These are phyloP conservation scores for Penstemon barbatus DNA, from an alignment of 257 asterid species.

Conservation along the genomic window DNA sequence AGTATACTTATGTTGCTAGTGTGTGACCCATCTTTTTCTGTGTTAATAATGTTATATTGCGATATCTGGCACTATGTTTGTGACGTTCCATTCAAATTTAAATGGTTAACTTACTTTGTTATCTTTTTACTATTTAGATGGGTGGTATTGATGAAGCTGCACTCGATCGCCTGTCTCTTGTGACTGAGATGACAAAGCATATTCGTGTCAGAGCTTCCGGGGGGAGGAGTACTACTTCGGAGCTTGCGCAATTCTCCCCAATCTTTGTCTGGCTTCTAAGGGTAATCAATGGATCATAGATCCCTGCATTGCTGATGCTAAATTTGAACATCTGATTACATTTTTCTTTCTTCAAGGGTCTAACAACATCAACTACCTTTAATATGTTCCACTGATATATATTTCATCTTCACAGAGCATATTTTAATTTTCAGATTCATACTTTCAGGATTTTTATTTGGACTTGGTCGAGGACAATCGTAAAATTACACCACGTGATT, in stretches of 20 bases:
- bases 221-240: slow-evolving; percentile 78
- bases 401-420: background rate
- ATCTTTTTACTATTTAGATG: slow-evolving; percentile 56
- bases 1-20: background rate
- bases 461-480: slow-evolving; percentile 83
- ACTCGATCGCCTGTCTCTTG: slow-evolving; percentile 95
- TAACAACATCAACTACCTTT: slow-evolving; percentile 3
- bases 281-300: slow-evolving; percentile 44
- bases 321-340: background rate
- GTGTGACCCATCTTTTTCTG: background rate
- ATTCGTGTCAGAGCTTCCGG: slow-evolving; percentile 96
- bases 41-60: background rate
- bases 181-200: slow-evolving; percentile 99
- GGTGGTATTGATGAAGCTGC: slow-evolving; percentile 99
- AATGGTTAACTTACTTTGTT: slow-evolving; percentile 1
- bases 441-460: slow-evolving; percentile 82
- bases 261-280: slow-evolving; percentile 97
- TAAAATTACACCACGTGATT: slow-evolving; percentile 98
- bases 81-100: slow-evolving; percentile 8
- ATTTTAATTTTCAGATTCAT: slow-evolving; percentile 19
- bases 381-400: background rate
- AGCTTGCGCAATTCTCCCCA: slow-evolving; percentile 95
- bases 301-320: background rate
- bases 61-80: background rate
- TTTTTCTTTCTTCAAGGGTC: background rate